Percentiles rank a stretch among this genome's conserved stretches.
phyloP scores from a whole-genome alignment of 768 basidiomycete species.

The Crepidotus variabilis region DNA sequence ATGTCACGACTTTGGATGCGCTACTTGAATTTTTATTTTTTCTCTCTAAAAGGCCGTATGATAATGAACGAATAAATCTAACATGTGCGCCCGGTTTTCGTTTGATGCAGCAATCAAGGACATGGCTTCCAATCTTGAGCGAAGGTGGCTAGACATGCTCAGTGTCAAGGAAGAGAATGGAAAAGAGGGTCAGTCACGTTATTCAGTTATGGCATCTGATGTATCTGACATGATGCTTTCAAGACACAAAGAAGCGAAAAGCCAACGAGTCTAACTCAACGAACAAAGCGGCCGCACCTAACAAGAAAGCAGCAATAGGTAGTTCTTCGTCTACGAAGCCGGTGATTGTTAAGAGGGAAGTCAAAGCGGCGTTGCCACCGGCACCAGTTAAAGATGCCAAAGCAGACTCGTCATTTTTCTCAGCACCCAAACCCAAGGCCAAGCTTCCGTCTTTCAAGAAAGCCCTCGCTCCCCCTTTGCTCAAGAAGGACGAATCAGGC shows the following conservation, averaged over 20 bases:
- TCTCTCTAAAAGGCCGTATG: conserved; percentile 33
- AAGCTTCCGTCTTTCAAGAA: conserved; percentile 88
- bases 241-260: conserved; percentile 75
- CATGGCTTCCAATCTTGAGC: conserved; percentile 86
- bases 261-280: conserved; percentile 38
- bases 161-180: conserved; percentile 35
- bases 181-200: conserved; percentile 76
- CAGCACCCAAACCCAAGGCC: conserved; percentile 79
- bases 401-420: conserved; percentile 86
- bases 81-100: conserved; percentile 46
- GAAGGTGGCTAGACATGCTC: conserved; percentile 67
- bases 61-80: conserved; percentile 61
- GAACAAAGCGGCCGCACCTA: conserved; percentile 45
- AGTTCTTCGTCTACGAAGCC: conserved; percentile 38
- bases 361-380: conserved; percentile 22
- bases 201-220: conserved; percentile 24
- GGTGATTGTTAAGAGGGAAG: conserved; percentile 56
- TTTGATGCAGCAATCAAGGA: conserved; percentile 80
- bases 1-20: conserved; percentile 1
- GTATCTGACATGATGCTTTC: conserved; percentile 20
- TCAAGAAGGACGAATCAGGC: conserved; percentile 46
- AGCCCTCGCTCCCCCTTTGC: conserved; percentile 35
- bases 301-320: conserved; percentile 64
- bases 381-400: conserved; percentile 68
- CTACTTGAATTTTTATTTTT: conserved; percentile 11